Conservation (phyloP, 495 filamentous ascomycete genomes). For the Penicillium waksmanii region DNA sequence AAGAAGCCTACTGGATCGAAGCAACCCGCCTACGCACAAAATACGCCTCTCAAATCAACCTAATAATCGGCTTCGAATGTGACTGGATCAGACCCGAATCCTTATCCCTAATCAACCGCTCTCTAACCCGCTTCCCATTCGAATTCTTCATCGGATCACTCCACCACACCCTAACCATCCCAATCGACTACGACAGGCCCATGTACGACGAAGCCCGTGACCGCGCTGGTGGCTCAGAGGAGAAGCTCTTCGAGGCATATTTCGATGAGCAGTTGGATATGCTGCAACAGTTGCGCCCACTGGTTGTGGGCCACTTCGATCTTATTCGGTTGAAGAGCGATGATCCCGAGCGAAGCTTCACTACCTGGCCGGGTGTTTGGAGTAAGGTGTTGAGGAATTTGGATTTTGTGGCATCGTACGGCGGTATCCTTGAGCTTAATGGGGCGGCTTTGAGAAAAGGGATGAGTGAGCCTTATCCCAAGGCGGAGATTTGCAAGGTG, state of each 20-base stretch:
- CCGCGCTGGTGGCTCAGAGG: conserved; percentile 65
- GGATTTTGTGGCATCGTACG: conserved; percentile 67
- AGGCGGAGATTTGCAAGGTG: conserved; percentile 76
- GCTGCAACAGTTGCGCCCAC: conserved; percentile 71
- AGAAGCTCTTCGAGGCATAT: conserved; percentile 74
- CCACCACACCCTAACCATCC: conserved; percentile 82
- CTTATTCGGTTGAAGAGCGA: conserved; percentile 80
- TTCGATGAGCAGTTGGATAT: conserved; percentile 86
- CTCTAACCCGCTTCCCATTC: conserved; percentile 63
- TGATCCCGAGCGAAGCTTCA: conserved; percentile 62
- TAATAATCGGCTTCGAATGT: conserved; percentile 88
- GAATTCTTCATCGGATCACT: conserved; percentile 92
- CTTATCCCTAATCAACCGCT: conserved; percentile 54
- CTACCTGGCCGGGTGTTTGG: conserved; percentile 67
- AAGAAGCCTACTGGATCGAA: conserved; percentile 72
- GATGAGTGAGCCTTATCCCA: conserved; percentile 87
- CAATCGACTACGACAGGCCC: conserved; percentile 81
- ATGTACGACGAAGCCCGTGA: conserved; percentile 68
- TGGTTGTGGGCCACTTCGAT: conserved; percentile 92
- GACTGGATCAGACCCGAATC: conserved; percentile 86
- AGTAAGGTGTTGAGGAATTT: conserved; percentile 73
- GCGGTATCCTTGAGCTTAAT: conserved; percentile 87
- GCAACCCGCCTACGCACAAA: conserved; percentile 69
- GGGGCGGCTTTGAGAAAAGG: conserved; percentile 86
- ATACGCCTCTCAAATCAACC: conserved; percentile 71